These are phyloP conservation scores for Dissophora ornata DNA, from an alignment of 192 early-diverging fungal species.

Conservation along the genomic window DNA sequence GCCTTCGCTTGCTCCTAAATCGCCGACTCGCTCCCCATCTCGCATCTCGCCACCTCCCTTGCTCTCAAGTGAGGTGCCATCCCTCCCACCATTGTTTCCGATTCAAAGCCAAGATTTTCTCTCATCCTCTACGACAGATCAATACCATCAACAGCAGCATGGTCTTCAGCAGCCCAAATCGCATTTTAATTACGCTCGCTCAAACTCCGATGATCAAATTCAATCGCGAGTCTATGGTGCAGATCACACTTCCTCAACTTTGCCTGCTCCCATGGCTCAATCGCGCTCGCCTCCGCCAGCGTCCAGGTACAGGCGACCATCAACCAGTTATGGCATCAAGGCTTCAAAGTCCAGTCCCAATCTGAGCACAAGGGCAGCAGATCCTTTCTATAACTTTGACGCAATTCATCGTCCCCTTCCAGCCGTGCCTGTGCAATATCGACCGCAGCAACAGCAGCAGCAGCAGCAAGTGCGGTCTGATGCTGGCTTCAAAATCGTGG, in stretches of 20 bases:
- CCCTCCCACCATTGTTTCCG: slow-evolving; percentile 9
- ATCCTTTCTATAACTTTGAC: background rate
- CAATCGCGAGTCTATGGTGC: background rate
- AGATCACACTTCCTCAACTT: background rate
- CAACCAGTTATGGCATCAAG: background rate
- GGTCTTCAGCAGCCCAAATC: background rate
- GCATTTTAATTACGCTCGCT: background rate
- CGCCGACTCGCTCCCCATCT: background rate
- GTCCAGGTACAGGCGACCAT: too few relatives aligned
- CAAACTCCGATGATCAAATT: slow-evolving; percentile 7
- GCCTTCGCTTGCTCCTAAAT: background rate
- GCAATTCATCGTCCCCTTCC: background rate
- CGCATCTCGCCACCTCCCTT: background rate
- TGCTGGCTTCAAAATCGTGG: too few relatives aligned
- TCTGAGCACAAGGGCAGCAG: background rate
- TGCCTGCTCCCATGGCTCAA: background rate
- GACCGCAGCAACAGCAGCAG: background rate
- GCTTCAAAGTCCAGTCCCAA: background rate
- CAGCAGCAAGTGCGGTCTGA: too few relatives aligned
- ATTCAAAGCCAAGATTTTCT: background rate
- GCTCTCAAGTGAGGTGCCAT: background rate
- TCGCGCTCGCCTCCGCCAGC: background rate
- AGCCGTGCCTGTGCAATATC: background rate
- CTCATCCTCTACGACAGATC: background rate
- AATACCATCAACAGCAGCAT: background rate